Percentiles rank a stretch among this genome's conserved stretches.
phyloP scores from a whole-genome alignment of 306 rosid genomes.

The Luffa acutangula region DNA sequence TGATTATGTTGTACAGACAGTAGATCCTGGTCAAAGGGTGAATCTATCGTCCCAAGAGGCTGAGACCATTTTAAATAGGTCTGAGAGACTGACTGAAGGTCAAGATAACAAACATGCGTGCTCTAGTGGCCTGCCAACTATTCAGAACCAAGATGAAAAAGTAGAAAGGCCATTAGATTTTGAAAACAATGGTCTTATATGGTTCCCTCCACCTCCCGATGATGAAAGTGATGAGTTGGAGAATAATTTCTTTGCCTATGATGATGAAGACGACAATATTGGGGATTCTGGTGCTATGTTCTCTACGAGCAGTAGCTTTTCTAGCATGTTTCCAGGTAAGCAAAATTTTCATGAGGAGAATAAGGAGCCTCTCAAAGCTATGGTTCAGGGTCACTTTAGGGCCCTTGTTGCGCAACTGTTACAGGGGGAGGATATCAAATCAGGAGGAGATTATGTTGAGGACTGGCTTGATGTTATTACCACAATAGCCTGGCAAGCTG shows the following conservation, averaged over 20 bases:
- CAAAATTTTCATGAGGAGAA: slow-evolving; percentile 57
- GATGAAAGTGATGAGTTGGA: slow-evolving; percentile 63
- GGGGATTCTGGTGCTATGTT: slow-evolving; percentile 78
- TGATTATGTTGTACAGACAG: slow-evolving; percentile 59
- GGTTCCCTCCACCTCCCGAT: slow-evolving; percentile 88
- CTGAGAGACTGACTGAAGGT: slow-evolving; percentile 42
- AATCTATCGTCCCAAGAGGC: slow-evolving; percentile 28
- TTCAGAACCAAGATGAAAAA: slow-evolving; percentile 34
- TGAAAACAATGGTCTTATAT: slow-evolving; percentile 67
- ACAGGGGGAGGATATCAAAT: slow-evolving; percentile 63
- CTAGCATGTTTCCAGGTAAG: slow-evolving; percentile 57
- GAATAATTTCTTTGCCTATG: slow-evolving; percentile 49
- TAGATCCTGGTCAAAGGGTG: slow-evolving; percentile 51
- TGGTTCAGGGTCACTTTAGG: slow-evolving; percentile 83
- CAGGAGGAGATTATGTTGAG: slow-evolving; percentile 43
- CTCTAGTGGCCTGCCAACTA: slow-evolving; percentile 54
- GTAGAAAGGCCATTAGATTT: slow-evolving; percentile 71
- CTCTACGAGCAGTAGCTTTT: slow-evolving; percentile 62
- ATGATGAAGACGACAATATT: slow-evolving; percentile 83
- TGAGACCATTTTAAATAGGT: slow-evolving; percentile 58
- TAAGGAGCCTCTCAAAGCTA: slow-evolving; percentile 72
- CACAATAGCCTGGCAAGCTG: slow-evolving; percentile 85
- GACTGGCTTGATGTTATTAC: slow-evolving; percentile 84
- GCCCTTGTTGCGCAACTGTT: slow-evolving; percentile 87
- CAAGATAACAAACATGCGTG: slow-evolving; percentile 46